These are phyloP conservation scores for Tetraselmis striata DNA, from an alignment of 139 green algal species.

Conservation along the genomic window DNA sequence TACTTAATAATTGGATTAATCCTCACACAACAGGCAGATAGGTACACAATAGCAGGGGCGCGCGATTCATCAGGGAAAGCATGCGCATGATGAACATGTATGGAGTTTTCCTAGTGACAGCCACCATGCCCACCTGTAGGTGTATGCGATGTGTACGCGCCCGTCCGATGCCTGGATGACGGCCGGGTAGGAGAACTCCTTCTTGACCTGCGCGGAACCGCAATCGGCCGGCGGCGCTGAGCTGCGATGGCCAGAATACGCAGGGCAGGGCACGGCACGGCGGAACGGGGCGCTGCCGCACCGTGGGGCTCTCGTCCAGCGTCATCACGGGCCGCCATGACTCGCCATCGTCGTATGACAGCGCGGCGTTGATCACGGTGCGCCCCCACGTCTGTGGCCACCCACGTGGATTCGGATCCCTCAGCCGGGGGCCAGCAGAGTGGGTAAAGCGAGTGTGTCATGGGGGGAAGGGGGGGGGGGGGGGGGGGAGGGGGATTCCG, in stretches of 20 bases:
- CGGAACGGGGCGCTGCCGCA: not conserved
- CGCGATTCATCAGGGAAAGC: not conserved
- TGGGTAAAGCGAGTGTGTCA: too few relatives aligned
- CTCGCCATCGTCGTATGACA: conserved; percentile 7
- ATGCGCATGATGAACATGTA: too few relatives aligned
- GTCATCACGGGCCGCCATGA: not conserved
- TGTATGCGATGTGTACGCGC: conserved; percentile 6
- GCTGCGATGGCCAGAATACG: not conserved
- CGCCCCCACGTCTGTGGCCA: not conserved
- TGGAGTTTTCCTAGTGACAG: too few relatives aligned
- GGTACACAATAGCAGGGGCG: not conserved
- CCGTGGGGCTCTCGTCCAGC: not conserved
- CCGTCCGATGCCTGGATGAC: not conserved
- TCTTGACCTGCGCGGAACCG: not conserved
- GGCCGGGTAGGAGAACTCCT: conserved; percentile 4
- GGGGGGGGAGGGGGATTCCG: too few relatives aligned
- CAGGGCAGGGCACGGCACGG: not conserved
- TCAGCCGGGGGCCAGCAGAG: not conserved
- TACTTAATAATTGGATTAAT: too few relatives aligned
- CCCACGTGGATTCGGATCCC: not conserved
- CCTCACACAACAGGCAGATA: not conserved
- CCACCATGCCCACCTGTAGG: conserved; percentile 4
- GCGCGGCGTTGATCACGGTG: not conserved
- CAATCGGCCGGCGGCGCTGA: not conserved
- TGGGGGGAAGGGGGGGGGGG: not conserved